A percentile compares a stretch with the other conserved stretches of the same genome.
These are phyloP conservation scores for Aspergillus tanneri DNA, from an alignment of 2,329 filamentous ascomycete genomes.

Conservation along the genomic window DNA sequence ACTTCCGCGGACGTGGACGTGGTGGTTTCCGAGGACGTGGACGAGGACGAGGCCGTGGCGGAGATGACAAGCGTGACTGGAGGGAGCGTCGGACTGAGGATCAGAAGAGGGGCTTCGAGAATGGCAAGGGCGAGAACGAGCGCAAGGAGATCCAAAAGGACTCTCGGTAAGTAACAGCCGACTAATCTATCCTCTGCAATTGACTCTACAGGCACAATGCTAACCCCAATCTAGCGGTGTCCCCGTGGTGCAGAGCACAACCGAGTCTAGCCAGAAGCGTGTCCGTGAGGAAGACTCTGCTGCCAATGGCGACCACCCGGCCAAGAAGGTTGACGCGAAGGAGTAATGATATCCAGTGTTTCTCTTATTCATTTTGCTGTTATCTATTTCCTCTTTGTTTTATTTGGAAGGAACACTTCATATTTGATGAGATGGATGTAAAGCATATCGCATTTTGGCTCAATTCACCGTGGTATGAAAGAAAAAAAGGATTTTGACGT, in stretches of 20 bases:
- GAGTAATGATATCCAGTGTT: slow-evolving; percentile 30
- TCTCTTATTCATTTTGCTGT: slow-evolving; percentile 15
- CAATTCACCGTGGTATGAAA: neutral
- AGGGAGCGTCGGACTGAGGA: slow-evolving; percentile 46
- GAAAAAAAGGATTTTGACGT: slow-evolving; percentile 9
- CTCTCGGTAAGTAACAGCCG: slow-evolving; percentile 35
- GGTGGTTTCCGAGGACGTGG: slow-evolving; percentile 45
- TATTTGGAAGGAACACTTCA: neutral
- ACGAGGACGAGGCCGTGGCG: slow-evolving; percentile 45
- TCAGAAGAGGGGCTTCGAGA: slow-evolving; percentile 43
- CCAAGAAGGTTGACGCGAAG: slow-evolving; percentile 52
- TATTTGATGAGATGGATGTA: slow-evolving; percentile 12
- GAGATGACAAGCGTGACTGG: slow-evolving; percentile 41
- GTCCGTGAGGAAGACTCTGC: slow-evolving; percentile 41
- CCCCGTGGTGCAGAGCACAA: slow-evolving; percentile 43
- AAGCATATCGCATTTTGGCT: slow-evolving; percentile 14
- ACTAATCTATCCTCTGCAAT: neutral
- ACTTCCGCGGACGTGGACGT: slow-evolving; percentile 32
- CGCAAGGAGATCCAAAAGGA: slow-evolving; percentile 42
- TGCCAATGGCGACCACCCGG: slow-evolving; percentile 38
- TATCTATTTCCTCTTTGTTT: slow-evolving; percentile 20
- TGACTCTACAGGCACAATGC: slow-evolving; percentile 18
- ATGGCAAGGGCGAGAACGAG: too few relatives aligned
- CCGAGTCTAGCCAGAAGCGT: slow-evolving; percentile 46
- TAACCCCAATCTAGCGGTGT: slow-evolving; percentile 43